Base-by-base conservation (phyloP, 2,329 filamentous ascomycete species). In the Xylariaceae sp. region DNA sequence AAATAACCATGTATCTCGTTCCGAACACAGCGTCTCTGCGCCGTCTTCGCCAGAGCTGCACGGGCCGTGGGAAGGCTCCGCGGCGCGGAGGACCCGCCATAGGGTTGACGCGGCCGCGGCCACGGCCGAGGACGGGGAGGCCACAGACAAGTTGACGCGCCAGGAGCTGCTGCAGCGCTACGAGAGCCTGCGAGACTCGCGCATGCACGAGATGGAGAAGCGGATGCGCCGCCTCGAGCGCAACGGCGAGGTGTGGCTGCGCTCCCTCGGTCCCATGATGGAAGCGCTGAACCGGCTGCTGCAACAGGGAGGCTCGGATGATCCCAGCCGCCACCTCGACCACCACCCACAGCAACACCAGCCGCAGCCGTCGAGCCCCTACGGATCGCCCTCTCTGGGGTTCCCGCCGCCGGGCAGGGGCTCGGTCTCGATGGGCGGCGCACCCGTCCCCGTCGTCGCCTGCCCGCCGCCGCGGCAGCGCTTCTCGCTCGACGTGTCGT, bases 161-260 rank as follows among this genome's bases (percentile, higher is more conserved):
- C 43, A 44, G 35, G 56, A 65, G 35, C 50, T 64, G 8, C 35
- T 59, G 13, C 45, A 50, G 4, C 55, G 59, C 7, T 64, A 67
- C 37, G 60, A 67, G 30, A 55, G 52, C 3, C 58, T 66, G 18
- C 54, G 58, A 8, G 61, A 65, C 37, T 53, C 59, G 14, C 64
- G 60, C 6, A 50, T 67, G 12, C 57, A 56, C 16, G 69, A 73
- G 24, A 63, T 71, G 51, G 67, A 70, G 41, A 57, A 56, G 9
- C 61, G 68, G 1, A 48, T 72, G 10, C 58, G 60, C 5, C 55
- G 57, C 12, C 56, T 72, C 2, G 68, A 73, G 50, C 56, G 58
- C 12, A 65, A 67, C 31, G 61, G 64, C 25, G 65, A 71, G 24
- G 50, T 64, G 3, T 65, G 64, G 60, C 49, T 66, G 26, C 54